phyloP scores from a whole-genome alignment of 2,329 filamentous ascomycete species.

The Fusarium penzigii region DNA sequence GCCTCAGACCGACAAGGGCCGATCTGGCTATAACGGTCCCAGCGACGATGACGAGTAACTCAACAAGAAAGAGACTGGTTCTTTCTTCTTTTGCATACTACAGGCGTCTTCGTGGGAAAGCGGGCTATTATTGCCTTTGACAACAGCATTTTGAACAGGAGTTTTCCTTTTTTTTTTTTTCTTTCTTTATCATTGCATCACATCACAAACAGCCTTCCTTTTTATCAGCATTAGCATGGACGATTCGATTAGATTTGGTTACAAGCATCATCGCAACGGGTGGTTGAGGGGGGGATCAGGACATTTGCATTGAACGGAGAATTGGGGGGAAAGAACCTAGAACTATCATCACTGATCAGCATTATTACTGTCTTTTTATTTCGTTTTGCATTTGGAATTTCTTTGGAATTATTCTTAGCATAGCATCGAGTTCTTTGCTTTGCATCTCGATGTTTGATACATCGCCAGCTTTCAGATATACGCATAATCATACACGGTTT shows the following conservation, averaged over 20 bases:
- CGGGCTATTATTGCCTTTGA: too few relatives aligned
- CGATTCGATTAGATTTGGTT: constrained; percentile 1
- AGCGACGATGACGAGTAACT: constrained; percentile 33
- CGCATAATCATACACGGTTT: too few relatives aligned
- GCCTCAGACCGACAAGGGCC: constrained; percentile 40
- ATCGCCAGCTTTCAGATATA: too few relatives aligned
- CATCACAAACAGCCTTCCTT: background rate
- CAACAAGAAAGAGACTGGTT: background rate
- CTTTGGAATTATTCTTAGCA: too few relatives aligned
- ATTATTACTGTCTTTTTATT: constrained; percentile 8
- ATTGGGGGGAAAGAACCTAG: background rate
- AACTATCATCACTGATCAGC: background rate
- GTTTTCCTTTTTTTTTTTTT: background rate
- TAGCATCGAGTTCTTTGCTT: too few relatives aligned
- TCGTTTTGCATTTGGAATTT: background rate
- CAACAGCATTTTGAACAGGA: too few relatives aligned
- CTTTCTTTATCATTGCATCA: background rate
- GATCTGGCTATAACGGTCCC: constrained; percentile 45
- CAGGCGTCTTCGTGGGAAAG: background rate
- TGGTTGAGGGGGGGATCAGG: constrained; percentile 12
- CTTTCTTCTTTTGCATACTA: background rate
- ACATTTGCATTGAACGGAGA: constrained; percentile 12
- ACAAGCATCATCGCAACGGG: constrained; percentile 8
- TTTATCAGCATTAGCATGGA: background rate
- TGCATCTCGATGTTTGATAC: too few relatives aligned